Conservation (phyloP, 1,284 basidiomycete species). For the Cryptococcus sp. region DNA sequence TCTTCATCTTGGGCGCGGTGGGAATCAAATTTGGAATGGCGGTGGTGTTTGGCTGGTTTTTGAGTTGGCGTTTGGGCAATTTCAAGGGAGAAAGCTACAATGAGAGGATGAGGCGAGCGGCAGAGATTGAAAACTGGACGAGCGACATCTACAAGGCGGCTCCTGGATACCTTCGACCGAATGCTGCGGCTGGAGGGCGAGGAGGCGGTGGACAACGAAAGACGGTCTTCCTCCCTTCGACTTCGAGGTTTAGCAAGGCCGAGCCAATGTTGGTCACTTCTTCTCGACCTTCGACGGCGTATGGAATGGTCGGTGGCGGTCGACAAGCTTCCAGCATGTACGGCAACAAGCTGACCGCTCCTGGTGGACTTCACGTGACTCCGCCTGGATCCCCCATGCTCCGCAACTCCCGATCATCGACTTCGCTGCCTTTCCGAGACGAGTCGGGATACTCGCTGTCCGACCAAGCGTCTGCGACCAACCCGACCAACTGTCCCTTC, state of each 20-base stretch:
- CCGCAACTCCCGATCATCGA: slow-evolving; percentile 72
- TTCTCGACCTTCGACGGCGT: slow-evolving; percentile 65
- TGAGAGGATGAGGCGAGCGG: slow-evolving; percentile 83
- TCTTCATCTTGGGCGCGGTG: slow-evolving; percentile 97
- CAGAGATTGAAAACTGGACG: slow-evolving; percentile 93
- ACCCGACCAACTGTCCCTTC: slow-evolving; percentile 66
- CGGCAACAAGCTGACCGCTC: slow-evolving; percentile 34
- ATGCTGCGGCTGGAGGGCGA: slow-evolving; percentile 57
- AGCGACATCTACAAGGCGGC: slow-evolving; percentile 94
- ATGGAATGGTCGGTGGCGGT: slow-evolving; percentile 51
- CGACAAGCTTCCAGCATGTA: slow-evolving; percentile 41
- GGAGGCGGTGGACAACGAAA: slow-evolving; percentile 52
- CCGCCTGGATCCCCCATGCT: slow-evolving; percentile 72
- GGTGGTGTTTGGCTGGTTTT: slow-evolving; percentile 95
- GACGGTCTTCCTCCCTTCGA: slow-evolving; percentile 65
- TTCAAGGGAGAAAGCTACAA: slow-evolving; percentile 92
- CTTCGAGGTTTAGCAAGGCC: slow-evolving; percentile 77
- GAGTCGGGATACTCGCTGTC: slow-evolving; percentile 42
- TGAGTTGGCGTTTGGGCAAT: slow-evolving; percentile 86
- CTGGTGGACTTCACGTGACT: slow-evolving; percentile 48
- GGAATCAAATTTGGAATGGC: slow-evolving; percentile 94
- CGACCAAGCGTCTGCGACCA: slow-evolving; percentile 17
- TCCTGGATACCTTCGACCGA: slow-evolving; percentile 85
- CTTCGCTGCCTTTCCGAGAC: slow-evolving; percentile 56
- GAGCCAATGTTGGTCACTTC: slow-evolving; percentile 57